Evolutionary conservation across 805 yeast species (phyloP), one percentile per base, ranked within the genome.

Genomic region (Candida suzukii): DNA sequence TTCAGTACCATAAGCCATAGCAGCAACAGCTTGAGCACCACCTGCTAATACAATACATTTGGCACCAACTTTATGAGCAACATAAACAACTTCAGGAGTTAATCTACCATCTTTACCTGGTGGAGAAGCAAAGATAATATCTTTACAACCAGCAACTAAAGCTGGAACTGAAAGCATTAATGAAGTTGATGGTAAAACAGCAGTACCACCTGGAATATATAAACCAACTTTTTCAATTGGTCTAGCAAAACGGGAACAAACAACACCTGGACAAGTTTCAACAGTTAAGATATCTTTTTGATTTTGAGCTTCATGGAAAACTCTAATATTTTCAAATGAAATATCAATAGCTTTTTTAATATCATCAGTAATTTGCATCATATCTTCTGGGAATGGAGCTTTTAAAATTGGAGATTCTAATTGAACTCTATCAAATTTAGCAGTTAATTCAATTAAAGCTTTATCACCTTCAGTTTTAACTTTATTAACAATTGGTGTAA

Each of bases 81-180:
- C 97, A 54, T 93, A 93, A 16, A 88, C 96, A 41, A 93, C 96
- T 62, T 93, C 99, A 4, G 99, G 98, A 6, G 96, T 87, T 48
- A 93, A 73, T 41, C 78, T 84, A 35, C 99, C 99, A 48, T 93
- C 95, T 41, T 79, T 73, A 49, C 96, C 79, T 44, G 98, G 99
- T 24, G 99, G 99, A 21, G 97, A 83, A 1, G 99, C 98, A 61
- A 93, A 64, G 14, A 90, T 69, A 50, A 93, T 91, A 57, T 88
- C 91, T 55, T 80, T 77, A 70, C 98, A 93, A 6, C 96, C 96
- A 22, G 99, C 99, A 46, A 90, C 99, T 61, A 80, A 78, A 17
- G 99, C 99, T 19, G 99, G 99, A 40, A 93, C 96, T 56, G 99
- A 98, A 53, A 93, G 74, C 97, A 93, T 93, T 65, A 93, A 74